Evolutionary conservation across 139 green algal species (phyloP), one percentile per base, ranked within the genome.

Genomic region (Chlamydomonas incerta): DNA sequence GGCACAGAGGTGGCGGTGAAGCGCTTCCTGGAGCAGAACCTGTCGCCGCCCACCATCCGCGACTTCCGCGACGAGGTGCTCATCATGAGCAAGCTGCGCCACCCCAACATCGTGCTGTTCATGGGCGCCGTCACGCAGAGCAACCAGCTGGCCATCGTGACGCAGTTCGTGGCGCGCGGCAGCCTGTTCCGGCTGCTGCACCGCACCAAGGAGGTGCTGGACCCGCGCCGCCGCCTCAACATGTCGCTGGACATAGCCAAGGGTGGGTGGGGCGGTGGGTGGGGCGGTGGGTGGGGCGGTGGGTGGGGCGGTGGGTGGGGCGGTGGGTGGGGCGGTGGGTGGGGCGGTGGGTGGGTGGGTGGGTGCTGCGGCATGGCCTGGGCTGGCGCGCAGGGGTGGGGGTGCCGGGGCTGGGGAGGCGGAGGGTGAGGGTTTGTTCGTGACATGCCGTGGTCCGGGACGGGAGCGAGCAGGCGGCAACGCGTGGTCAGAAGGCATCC

Each of bases 1-100:
- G 90, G 95, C 65, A 98, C 96, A 0, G 95, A 98, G 68, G 97
- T 99, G 31, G 97, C 97, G 2, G 94, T 99, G 66, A 99, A 99
- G 92, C 88, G 90, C 33, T 90, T 98, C 31, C 85, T 98, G 33
- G 94, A 98, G 73, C 93, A 97, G 72, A 88, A 89, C 60, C 75
- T 96, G 15, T 90, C 81, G 0, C 75, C 70, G 11, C 31, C 55
- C 15, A 68, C 33, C 50, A 57, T 94, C 67, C 80, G 88, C 58
- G 82, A 95, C 58, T 98, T 98, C 77, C 83, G 82, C 34, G 92
- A 81, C 62, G 94, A 97, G 90, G 92, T 96, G 2, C 83, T 79
- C 29, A 94, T 95, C 76, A 93, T 97, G 94, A 82, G 82, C 31
- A 77, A 87, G 20, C 86, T 96, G 72, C 82, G 93, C 23, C 94